phyloP scores from a whole-genome alignment of 2,329 filamentous ascomycete genomes.

The Stachybotrys chlorohalonatus region DNA sequence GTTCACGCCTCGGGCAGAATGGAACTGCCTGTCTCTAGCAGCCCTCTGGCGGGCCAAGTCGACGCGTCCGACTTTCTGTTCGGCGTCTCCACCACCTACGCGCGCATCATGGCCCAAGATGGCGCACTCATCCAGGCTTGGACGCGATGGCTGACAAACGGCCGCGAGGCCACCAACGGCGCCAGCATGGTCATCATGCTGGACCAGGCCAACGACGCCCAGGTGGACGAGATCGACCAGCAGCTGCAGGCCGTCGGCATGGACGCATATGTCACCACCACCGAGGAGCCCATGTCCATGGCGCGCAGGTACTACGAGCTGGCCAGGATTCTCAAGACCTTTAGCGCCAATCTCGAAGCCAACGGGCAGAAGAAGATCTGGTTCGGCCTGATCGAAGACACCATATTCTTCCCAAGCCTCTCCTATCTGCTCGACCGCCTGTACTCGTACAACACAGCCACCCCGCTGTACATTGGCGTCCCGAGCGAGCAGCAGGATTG shows the following conservation, averaged over 20 bases:
- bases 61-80: constrained; percentile 33
- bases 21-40: constrained; percentile 21
- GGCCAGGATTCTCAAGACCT: constrained; percentile 21
- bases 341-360: constrained; percentile 21
- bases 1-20: constrained; percentile 20
- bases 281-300: constrained; percentile 19
- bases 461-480: constrained; percentile 30
- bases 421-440: constrained; percentile 27
- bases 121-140: constrained; percentile 31
- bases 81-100: constrained; percentile 33
- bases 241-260: constrained; percentile 27
- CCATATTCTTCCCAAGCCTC: constrained; percentile 35
- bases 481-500: constrained; percentile 35
- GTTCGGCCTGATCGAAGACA: constrained; percentile 35
- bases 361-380: constrained; percentile 28
- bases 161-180: constrained; percentile 29
- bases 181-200: constrained; percentile 32
- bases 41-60: constrained; percentile 18
- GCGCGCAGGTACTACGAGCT: constrained; percentile 29
- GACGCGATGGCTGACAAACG: constrained; percentile 36
- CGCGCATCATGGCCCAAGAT: constrained; percentile 27
- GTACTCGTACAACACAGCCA: constrained; percentile 19
- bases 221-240: constrained; percentile 20
- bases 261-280: constrained; percentile 24
- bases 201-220: constrained; percentile 23